phyloP scores from a whole-genome alignment of 768 basidiomycete species.

The Naganishia kalamii region DNA sequence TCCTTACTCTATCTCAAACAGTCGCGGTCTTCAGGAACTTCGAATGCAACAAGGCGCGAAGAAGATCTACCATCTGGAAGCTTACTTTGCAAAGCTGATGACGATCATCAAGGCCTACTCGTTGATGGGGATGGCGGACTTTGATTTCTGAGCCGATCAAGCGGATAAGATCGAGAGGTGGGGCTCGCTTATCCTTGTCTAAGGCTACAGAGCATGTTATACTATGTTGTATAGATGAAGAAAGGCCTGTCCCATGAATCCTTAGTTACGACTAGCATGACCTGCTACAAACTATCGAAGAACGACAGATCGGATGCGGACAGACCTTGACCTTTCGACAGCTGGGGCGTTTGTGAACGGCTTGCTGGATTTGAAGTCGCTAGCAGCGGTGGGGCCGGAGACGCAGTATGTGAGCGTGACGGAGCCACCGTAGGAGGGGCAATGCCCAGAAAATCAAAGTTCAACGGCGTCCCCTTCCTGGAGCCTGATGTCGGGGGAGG shows the following conservation, averaged over 20 bases:
- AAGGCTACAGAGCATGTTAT: background rate
- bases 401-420: background rate
- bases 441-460: background rate
- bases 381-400: background rate
- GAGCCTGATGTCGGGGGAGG: background rate
- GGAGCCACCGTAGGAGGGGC: background rate
- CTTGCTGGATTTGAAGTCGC: background rate
- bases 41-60: conserved; percentile 91
- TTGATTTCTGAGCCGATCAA: conserved; percentile 9
- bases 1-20: background rate
- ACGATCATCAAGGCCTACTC: conserved; percentile 67
- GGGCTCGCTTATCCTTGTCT: too few relatives aligned
- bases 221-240: background rate
- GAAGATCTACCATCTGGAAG: conserved; percentile 94
- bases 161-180: too few relatives aligned
- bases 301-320: conserved; percentile 24
- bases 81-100: conserved; percentile 97
- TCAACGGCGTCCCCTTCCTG: conserved; percentile 3
- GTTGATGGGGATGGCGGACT: conserved; percentile 23
- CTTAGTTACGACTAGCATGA: background rate
- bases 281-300: conserved; percentile 18
- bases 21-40: conserved; percentile 59
- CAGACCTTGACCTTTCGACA: conserved; percentile 11
- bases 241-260: too few relatives aligned
- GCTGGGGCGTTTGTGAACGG: background rate